These are phyloP conservation scores for Magnusiomyces tetraspermus DNA, from an alignment of 1,139 yeast species.

Conservation along the genomic window DNA sequence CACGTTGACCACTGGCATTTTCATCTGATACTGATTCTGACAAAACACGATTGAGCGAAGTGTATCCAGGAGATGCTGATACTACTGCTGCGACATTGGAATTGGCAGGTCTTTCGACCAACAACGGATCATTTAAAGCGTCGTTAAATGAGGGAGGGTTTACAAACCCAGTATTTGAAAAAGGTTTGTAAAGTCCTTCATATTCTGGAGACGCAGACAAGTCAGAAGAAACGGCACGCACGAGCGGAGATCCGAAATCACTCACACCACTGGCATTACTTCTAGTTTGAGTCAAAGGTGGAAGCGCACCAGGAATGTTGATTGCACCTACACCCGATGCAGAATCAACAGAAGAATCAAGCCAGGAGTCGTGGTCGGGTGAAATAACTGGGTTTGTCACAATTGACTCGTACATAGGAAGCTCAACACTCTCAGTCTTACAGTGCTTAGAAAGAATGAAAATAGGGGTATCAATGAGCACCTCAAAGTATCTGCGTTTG, in stretches of 20 bases:
- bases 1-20: too few relatives aligned
- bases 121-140: not conserved
- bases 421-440: conserved; percentile 52
- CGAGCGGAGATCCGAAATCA: conserved; percentile 8
- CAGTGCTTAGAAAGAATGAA: conserved; percentile 65
- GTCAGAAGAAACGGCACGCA: conserved; percentile 8
- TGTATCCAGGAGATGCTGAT: not conserved
- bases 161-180: not conserved
- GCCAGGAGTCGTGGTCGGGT: not conserved
- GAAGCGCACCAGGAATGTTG: not conserved
- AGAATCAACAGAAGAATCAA: not conserved
- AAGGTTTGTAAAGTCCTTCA: not conserved
- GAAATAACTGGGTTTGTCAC: conserved; percentile 36
- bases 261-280: not conserved
- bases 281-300: too few relatives aligned
- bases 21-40: too few relatives aligned
- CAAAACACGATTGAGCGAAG: not conserved
- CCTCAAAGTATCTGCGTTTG: conserved; percentile 73
- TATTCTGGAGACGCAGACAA: conserved; percentile 4
- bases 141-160: conserved; percentile 1
- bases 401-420: conserved; percentile 47
- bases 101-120: not conserved
- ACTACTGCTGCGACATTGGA: not conserved
- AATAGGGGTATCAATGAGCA: conserved; percentile 87
- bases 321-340: not conserved